These are phyloP conservation scores for Candida albicans DNA, from an alignment of 1,139 yeast species.

Conservation along the genomic window DNA sequence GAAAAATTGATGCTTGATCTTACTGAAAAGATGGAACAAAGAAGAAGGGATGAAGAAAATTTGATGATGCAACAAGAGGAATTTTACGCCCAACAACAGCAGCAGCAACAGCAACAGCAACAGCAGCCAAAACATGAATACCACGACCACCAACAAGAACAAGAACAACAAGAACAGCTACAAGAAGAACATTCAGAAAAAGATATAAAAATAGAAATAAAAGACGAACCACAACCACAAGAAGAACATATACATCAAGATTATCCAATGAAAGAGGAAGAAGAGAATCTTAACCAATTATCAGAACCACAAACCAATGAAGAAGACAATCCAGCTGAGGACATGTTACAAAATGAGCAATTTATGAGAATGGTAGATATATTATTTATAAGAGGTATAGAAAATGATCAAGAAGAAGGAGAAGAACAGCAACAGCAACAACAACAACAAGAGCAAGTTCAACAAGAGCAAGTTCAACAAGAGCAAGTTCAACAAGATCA, in stretches of 20 bases:
- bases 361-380: constrained; percentile 11
- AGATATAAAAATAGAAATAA: neutral
- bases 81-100: neutral
- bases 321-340: neutral
- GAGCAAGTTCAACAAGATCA: neutral
- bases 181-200: neutral
- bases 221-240: neutral
- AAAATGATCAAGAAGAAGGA: neutral
- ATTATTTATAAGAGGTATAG: constrained; percentile 7
- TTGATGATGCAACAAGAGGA: neutral
- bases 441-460: neutral
- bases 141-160: neutral
- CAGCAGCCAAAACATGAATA: neutral
- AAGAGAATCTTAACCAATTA: neutral
- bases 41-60: neutral
- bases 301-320: neutral
- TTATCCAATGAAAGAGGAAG: no score
- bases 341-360: constrained; percentile 6
- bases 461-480: constrained; percentile 1
- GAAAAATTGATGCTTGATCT: constrained; percentile 4
- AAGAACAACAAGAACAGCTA: constrained; percentile 2
- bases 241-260: no score
- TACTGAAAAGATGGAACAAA: constrained; percentile 1
- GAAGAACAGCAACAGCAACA: constrained; percentile 1
- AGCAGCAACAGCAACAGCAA: neutral